Base-by-base conservation (phyloP, 2,329 filamentous ascomycete species). In the Paecilomyces niveus region DNA sequence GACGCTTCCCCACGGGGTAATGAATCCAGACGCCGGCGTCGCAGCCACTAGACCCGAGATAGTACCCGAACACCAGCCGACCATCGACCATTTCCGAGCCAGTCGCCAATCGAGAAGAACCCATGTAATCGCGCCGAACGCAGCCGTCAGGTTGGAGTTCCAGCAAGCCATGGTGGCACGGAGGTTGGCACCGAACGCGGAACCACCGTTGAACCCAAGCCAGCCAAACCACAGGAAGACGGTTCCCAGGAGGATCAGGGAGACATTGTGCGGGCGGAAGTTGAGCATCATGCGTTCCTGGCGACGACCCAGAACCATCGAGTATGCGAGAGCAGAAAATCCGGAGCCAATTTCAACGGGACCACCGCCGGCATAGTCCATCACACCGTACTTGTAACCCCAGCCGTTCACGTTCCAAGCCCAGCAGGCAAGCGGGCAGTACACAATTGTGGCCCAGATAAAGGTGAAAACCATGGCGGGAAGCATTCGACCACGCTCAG, bases 261-360 rank as follows among this genome's bases (percentile, higher is more conserved):
- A 96, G 65, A 97, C 94, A 80, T 99, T 99, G 83, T 99, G 94
- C 18, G 94, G 94, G 66, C 94, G 90, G 85, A 97, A 97, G 84
- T 97, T 97, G 78, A 97, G 85, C 90, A 97, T 97, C 92, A 97
- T 97, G 81, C 92, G 94, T 81, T 97, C 93, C 80, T 97, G 94
- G 65, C 94, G 91, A 70, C 92, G 90, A 66, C 94, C 94, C 61
- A 99, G 89, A 39, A 97, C 87, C 90, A 90, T 89, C 2, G 92
- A 96, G 80, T 97, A 99, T 64, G 94, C 94, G 53, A 97, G 82
- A 31, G 93, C 94, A 51, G 91, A 94, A 77, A 96, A 81, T 72
- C 94, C 94, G 59, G 94, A 97, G 61, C 85, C 90, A 68, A 99
- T 97, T 78, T 99, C 94, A 83, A 99, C 94, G 65, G 94, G 94